Percentiles rank a stretch among this genome's conserved stretches.
Evolutionary conservation across 805 yeast species (phyloP).

Genomic region (Phaffomyces thermotolerans): DNA sequence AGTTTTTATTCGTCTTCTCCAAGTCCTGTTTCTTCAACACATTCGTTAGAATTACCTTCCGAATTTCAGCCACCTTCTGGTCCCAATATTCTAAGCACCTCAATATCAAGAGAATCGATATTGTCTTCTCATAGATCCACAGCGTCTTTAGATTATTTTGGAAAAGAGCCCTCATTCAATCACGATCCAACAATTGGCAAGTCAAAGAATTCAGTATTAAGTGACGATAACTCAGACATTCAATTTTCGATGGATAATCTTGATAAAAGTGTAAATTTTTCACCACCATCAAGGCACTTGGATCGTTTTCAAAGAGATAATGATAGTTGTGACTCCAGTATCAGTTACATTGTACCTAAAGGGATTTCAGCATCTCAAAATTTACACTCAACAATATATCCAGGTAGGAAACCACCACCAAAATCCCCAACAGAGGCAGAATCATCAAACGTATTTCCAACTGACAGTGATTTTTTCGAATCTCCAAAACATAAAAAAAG

Average conservation of each 20-base stretch:
- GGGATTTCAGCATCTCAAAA: neutral
- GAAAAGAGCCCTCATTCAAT: no score
- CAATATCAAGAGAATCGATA: neutral
- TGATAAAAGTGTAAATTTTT: no score
- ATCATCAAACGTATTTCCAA: neutral
- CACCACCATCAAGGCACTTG: no score
- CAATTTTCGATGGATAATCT: no score
- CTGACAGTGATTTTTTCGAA: neutral
- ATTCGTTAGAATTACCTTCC: slow-evolving; percentile 15
- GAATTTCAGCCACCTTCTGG: neutral
- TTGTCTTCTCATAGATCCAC: no score
- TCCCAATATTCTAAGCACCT: neutral
- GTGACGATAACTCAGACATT: no score
- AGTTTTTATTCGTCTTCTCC: slow-evolving; percentile 7
- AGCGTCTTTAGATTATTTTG: no score
- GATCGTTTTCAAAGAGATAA: no score
- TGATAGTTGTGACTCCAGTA: no score
- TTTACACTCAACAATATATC: neutral
- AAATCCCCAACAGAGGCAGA: slow-evolving; percentile 9
- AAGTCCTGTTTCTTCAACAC: slow-evolving; percentile 13
- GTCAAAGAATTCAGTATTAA: no score
- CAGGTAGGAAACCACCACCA: slow-evolving; percentile 21
- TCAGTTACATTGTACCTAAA: no score
- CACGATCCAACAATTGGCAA: no score
- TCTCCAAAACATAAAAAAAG: slow-evolving; percentile 6